These are phyloP conservation scores for Hypocrella siamensis DNA, from an alignment of 2,329 filamentous ascomycete genomes.

Conservation along the genomic window DNA sequence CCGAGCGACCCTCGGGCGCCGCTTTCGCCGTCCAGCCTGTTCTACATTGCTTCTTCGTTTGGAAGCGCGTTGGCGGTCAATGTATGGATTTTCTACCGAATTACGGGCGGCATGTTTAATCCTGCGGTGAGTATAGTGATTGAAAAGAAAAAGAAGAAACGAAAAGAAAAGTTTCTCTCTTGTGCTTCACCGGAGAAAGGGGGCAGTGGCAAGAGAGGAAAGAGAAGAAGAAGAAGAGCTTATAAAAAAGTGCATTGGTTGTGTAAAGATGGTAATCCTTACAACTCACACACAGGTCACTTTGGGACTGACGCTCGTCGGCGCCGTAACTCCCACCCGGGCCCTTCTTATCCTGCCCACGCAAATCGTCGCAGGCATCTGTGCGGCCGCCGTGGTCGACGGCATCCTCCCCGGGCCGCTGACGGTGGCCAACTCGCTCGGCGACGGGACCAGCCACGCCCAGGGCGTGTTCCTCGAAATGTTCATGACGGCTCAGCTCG, in stretches of 20 bases:
- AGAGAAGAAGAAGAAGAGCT: no score
- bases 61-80: slow-evolving; percentile 34
- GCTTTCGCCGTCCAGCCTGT: slow-evolving; percentile 19
- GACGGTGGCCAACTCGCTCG: slow-evolving; percentile 39
- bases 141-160: no score
- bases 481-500: slow-evolving; percentile 47
- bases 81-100: slow-evolving; percentile 36
- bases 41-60: slow-evolving; percentile 35
- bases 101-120: slow-evolving; percentile 35
- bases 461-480: slow-evolving; percentile 53
- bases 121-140: slow-evolving; percentile 26
- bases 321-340: slow-evolving; percentile 36
- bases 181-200: no score
- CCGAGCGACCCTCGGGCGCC: slow-evolving; percentile 10
- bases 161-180: no score
- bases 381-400: slow-evolving; percentile 39
- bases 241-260: no score
- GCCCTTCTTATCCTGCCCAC: slow-evolving; percentile 34
- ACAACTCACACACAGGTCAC: slow-evolving; percentile 26
- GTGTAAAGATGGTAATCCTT: no score
- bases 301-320: slow-evolving; percentile 41
- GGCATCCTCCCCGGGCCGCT: slow-evolving; percentile 42
- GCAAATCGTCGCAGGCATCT: slow-evolving; percentile 43
- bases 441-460: slow-evolving; percentile 29
- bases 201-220: no score